Conservation (phyloP, 2,329 filamentous ascomycete genomes). For the Ambrosiella xylebori region DNA sequence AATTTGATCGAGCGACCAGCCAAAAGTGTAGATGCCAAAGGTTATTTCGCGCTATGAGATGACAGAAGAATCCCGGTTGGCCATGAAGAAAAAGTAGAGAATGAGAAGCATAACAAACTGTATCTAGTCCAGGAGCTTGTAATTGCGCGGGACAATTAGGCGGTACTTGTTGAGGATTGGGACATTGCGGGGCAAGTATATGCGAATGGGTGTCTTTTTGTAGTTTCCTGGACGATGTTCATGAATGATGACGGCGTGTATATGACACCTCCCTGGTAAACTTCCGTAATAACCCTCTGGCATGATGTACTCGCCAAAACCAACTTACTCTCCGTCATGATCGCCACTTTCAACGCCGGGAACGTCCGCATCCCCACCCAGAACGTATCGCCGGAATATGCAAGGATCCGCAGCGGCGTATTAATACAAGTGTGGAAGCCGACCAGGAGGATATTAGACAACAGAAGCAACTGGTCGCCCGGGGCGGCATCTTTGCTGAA, state of each 20-base stretch:
- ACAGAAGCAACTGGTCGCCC: constrained; percentile 49
- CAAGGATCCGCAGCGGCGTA: constrained; percentile 46
- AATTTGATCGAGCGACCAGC: constrained; percentile 65
- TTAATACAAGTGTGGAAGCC: constrained; percentile 78
- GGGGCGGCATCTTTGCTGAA: constrained; percentile 65
- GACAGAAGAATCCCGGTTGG: constrained; percentile 39
- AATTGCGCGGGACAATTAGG: constrained; percentile 61
- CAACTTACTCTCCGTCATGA: constrained; percentile 63
- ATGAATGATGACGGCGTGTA: constrained; percentile 71
- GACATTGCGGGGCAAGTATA: constrained; percentile 62
- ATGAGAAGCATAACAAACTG: constrained; percentile 55
- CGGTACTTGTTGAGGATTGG: constrained; percentile 72
- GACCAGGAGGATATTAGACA: constrained; percentile 65
- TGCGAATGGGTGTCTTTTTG: constrained; percentile 63
- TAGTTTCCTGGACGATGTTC: constrained; percentile 72
- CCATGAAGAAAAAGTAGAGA: constrained; percentile 59
- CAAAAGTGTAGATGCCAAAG: constrained; percentile 58
- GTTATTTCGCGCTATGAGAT: constrained; percentile 43
- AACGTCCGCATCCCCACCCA: constrained; percentile 32
- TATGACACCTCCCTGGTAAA: constrained; percentile 63
- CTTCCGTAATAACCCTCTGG: constrained; percentile 66
- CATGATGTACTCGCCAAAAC: constrained; percentile 64
- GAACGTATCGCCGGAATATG: constrained; percentile 35
- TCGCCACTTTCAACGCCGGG: constrained; percentile 67
- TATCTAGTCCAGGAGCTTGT: constrained; percentile 55